Conservation (phyloP, 225 moss, liverwort and hornwort genomes). For the Pseudoscleropodium purum region DNA sequence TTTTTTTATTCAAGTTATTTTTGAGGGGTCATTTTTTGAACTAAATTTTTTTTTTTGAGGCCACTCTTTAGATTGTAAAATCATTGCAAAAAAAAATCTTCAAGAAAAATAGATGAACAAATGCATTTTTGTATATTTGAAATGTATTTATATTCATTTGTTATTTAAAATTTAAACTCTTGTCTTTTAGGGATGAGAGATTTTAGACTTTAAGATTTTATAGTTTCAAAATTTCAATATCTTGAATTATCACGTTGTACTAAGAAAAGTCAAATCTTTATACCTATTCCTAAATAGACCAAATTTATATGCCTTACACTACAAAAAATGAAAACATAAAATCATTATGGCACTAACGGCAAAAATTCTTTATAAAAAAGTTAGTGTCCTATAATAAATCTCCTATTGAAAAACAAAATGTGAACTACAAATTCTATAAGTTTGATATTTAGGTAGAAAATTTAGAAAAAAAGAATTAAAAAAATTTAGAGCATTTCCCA, state of each 20-base stretch:
- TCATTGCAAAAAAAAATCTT: neutral
- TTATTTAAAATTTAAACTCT: too few relatives aligned
- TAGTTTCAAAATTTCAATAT: neutral
- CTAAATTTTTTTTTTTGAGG: too few relatives aligned
- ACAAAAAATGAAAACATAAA: neutral
- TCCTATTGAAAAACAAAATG: neutral
- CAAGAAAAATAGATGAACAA: too few relatives aligned
- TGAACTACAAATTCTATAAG: neutral
- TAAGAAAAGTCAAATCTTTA: fast-evolving
- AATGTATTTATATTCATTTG: too few relatives aligned
- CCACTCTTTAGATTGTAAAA: too few relatives aligned
- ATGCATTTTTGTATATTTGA: too few relatives aligned
- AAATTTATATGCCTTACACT: neutral
- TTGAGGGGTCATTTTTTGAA: too few relatives aligned
- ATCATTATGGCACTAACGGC: neutral
- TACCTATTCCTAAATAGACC: neutral
- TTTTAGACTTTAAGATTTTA: neutral
- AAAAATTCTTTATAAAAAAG: neutral
- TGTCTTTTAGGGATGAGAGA: too few relatives aligned
- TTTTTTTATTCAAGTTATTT: too few relatives aligned
- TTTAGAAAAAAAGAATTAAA: neutral
- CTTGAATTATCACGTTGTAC: neutral
- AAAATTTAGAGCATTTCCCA: neutral
- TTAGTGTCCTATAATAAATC: neutral
- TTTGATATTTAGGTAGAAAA: neutral